Base-by-base conservation (phyloP, 2,329 filamentous ascomycete species). In the Bipolaris oryzae region DNA sequence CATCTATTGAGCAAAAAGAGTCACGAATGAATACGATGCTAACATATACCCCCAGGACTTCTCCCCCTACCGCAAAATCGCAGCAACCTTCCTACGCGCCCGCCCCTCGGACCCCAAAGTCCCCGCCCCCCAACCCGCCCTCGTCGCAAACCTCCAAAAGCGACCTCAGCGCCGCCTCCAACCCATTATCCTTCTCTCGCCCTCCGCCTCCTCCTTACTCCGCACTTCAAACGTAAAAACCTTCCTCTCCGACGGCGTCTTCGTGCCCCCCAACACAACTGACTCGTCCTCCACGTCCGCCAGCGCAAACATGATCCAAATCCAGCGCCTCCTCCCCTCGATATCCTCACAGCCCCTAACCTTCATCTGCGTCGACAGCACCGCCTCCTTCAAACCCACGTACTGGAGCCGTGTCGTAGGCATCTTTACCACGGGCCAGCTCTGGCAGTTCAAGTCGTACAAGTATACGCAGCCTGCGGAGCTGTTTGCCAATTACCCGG, bases 371-470 rank as follows among this genome's bases (percentile, higher is more conserved):
- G 94, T 98, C 51, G 95, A 99, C 76, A 89, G 89, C 16, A 90
- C 93, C 0, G 89, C 96, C 73, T 90, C 95, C 76, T 99, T 99
- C 84, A 96, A 96, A 76, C 95, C 95, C 0, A 93, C 98, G 74
- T 97, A 98, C 81, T 99, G 95, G 95, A 89, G 89, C 70, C 88
- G 93, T 49, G 90, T 99, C 6, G 95, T 97, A 1, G 95, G 91
- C 11, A 93, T 99, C 55, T 98, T 99, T 79, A 99, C 95, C 0
- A 99, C 95, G 0, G 95, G 95, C 33, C 95, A 99, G 79, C 88
- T 89, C 9, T 99, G 95, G 95, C 95, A 99, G 78, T 99, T 99
- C 80, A 96, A 97, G 79, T 90, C 87, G 66, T 99, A 99, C 84
- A 96, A 96, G 78, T 99, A 95, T 92, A 89, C 89, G 66, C 89